Evolutionary conservation across 768 basidiomycete species (phyloP).

Genomic region (Rhodotorula toruloides): DNA sequence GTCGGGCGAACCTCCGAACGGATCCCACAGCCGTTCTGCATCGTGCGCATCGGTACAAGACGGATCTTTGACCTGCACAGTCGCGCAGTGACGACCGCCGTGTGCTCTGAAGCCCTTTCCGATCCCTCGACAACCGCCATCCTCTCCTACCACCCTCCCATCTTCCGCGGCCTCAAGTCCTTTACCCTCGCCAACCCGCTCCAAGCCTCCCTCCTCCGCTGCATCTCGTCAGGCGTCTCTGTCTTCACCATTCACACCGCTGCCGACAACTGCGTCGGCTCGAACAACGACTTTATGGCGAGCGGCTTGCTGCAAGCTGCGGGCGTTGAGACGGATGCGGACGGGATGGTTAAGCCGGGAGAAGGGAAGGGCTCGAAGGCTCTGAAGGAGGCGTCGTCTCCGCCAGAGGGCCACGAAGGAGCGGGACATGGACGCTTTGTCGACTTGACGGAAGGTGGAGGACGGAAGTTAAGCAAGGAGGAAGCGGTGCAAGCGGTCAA

Average conservation of each 20-base stretch:
- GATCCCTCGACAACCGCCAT: conserved; percentile 47
- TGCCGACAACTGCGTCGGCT: conserved; percentile 73
- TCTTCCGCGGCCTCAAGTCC: conserved; percentile 69
- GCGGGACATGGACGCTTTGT: conserved; percentile 30
- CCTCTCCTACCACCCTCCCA: conserved; percentile 77
- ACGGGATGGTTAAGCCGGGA: conserved; percentile 10
- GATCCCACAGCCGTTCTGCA: too few species aligned
- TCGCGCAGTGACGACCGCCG: conserved; percentile 24
- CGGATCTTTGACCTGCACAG: neutral
- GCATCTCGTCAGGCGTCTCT: conserved; percentile 74
- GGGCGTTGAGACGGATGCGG: neutral
- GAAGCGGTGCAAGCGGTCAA: neutral
- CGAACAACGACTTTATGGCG: conserved; percentile 87
- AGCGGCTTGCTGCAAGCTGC: conserved; percentile 42
- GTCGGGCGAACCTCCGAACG: too few species aligned
- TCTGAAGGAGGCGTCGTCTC: neutral
- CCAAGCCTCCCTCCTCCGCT: conserved; percentile 70
- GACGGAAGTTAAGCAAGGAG: neutral
- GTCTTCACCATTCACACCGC: conserved; percentile 85
- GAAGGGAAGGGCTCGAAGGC: conserved; percentile 10
- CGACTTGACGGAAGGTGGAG: neutral
- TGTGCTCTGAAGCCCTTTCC: conserved; percentile 19
- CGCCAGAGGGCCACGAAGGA: conserved; percentile 27
- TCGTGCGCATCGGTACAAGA: neutral
- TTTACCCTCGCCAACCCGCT: conserved; percentile 72